phyloP scores from a whole-genome alignment of 2,329 filamentous ascomycete genomes.

The Arthrocladium fulminans region DNA sequence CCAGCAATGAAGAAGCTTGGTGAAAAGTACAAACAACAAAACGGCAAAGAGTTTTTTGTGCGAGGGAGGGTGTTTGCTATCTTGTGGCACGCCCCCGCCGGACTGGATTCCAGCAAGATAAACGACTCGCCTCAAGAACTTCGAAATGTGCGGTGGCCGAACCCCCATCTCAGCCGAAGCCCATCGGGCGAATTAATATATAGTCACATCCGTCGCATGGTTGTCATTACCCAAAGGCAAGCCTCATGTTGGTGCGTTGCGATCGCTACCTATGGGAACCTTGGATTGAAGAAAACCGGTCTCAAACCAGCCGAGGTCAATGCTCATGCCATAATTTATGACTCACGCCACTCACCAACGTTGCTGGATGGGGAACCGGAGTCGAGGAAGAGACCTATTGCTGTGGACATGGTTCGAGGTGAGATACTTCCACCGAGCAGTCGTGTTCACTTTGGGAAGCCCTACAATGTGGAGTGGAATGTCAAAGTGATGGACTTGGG shows the following conservation, averaged over 20 bases:
- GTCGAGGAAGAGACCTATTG: constrained; percentile 31
- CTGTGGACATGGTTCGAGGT: constrained; percentile 23
- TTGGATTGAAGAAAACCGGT: constrained; percentile 30
- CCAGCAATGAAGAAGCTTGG: not conserved
- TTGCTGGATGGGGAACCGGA: constrained; percentile 22
- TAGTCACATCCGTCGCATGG: constrained; percentile 21
- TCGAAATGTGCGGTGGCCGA: not conserved
- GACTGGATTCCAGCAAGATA: not conserved
- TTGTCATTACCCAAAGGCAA: constrained; percentile 24
- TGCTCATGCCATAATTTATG: constrained; percentile 34
- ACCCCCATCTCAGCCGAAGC: not conserved
- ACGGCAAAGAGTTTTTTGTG: not conserved
- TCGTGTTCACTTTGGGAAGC: constrained; percentile 34
- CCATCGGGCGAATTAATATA: not conserved
- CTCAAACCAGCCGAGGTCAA: constrained; percentile 22
- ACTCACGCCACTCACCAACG: constrained; percentile 16
- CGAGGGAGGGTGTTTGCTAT: not conserved
- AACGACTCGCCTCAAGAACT: not conserved
- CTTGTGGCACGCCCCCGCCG: not conserved
- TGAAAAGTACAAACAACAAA: not conserved
- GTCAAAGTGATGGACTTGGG: constrained; percentile 35
- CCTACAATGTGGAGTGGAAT: constrained; percentile 36
- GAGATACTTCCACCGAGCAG: constrained; percentile 28
- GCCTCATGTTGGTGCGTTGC: constrained; percentile 29
- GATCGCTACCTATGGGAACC: constrained; percentile 32